A percentile compares a stretch with the other conserved stretches of the same genome.
These are phyloP conservation scores for Neurospora cerealis DNA, from an alignment of 495 filamentous ascomycete species.

Conservation along the genomic window DNA sequence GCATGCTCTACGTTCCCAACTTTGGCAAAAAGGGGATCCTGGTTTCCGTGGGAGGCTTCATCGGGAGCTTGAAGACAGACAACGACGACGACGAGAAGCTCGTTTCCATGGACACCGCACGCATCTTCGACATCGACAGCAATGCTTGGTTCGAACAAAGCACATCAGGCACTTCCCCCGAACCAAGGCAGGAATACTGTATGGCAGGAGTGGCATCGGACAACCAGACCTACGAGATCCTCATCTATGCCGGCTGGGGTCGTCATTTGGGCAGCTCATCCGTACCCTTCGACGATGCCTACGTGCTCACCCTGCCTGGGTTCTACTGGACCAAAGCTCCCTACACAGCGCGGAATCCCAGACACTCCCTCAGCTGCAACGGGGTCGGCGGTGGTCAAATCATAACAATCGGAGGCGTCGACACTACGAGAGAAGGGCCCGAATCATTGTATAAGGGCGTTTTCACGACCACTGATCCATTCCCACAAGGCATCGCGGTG, in stretches of 20 bases:
- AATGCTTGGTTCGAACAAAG: conserved; percentile 13
- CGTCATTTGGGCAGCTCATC: conserved; percentile 6
- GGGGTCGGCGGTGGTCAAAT: conserved; percentile 13
- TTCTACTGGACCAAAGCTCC: conserved; percentile 16
- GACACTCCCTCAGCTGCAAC: conserved; percentile 15
- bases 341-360: conserved; percentile 10
- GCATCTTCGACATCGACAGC: conserved; percentile 6
- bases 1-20: conserved; percentile 12
- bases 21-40: conserved; percentile 14
- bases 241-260: conserved; percentile 19
- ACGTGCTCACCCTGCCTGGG: conserved; percentile 15
- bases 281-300: conserved; percentile 14
- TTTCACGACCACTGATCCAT: conserved; percentile 15
- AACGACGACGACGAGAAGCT: background rate
- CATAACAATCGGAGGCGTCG: conserved; percentile 16
- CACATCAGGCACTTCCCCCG: conserved; percentile 7
- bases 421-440: conserved; percentile 4
- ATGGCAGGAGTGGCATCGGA: conserved; percentile 13
- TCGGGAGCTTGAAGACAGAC: background rate
- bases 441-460: conserved; percentile 1
- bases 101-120: conserved; percentile 7
- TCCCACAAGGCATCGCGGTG: conserved; percentile 10
- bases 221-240: conserved; percentile 15
- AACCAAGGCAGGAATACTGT: conserved; percentile 11
- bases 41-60: conserved; percentile 8